These are phyloP conservation scores for Kurtzmaniella fragi DNA, from an alignment of 805 yeast species.

Conservation along the genomic window DNA sequence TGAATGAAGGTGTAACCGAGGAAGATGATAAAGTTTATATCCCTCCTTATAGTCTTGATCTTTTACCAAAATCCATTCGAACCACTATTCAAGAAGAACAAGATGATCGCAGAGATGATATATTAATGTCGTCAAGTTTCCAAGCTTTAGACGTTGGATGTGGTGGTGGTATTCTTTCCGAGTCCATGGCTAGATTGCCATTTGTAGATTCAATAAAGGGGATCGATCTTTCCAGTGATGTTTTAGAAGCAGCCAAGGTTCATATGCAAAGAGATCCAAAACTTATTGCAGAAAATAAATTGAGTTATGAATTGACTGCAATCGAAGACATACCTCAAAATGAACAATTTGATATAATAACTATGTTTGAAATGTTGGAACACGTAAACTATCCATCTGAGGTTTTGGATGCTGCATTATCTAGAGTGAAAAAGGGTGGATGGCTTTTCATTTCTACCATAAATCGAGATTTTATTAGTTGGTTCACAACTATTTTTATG, in stretches of 20 bases:
- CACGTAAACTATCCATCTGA: constrained; percentile 85
- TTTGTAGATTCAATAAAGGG: constrained; percentile 66
- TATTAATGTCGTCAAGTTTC: constrained; percentile 32
- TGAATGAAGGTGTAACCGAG: constrained; percentile 28
- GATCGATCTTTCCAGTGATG: constrained; percentile 81
- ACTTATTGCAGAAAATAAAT: constrained; percentile 28
- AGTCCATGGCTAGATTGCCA: constrained; percentile 74
- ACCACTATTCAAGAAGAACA: constrained; percentile 46
- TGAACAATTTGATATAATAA: constrained; percentile 66
- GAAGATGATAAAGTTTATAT: constrained; percentile 51
- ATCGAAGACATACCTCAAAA: constrained; percentile 51
- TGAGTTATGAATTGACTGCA: constrained; percentile 56
- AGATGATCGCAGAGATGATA: constrained; percentile 38
- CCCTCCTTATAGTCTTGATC: constrained; percentile 70
- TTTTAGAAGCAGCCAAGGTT: constrained; percentile 67
- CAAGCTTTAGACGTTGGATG: constrained; percentile 87
- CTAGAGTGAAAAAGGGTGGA: constrained; percentile 73
- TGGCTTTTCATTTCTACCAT: constrained; percentile 85
- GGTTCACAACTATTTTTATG: constrained; percentile 88
- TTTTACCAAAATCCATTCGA: constrained; percentile 58
- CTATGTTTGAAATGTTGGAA: constrained; percentile 92
- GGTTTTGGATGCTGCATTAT: constrained; percentile 64
- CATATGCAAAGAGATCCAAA: constrained; percentile 67
- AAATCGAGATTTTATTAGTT: constrained; percentile 79
- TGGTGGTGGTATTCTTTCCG: constrained; percentile 95